Percentiles rank a stretch among this genome's conserved stretches.
Conservation (phyloP, 257 asterid genomes). For the Lycium barbarum region DNA sequence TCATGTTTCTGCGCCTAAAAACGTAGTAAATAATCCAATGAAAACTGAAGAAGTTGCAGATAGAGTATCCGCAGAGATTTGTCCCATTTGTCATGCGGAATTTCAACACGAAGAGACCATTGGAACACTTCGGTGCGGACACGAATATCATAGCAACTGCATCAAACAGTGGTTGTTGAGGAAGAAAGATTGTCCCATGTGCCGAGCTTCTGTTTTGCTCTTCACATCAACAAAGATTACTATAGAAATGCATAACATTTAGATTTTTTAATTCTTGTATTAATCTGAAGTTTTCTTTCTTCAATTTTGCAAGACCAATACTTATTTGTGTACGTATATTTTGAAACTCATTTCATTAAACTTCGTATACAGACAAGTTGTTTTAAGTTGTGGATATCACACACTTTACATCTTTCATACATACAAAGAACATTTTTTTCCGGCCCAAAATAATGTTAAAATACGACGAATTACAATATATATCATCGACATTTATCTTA, state of each 20-base stretch:
- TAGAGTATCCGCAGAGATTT: too few relatives aligned
- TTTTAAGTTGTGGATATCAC: not conserved
- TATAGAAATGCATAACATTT: not conserved
- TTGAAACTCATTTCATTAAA: not conserved
- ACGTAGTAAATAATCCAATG: not conserved
- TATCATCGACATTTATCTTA: not conserved
- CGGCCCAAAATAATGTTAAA: too few relatives aligned
- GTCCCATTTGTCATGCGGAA: too few relatives aligned
- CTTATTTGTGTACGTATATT: not conserved
- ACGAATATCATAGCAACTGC: too few relatives aligned
- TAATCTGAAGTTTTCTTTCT: not conserved
- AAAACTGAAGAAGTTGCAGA: not conserved
- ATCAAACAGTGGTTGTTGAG: too few relatives aligned
- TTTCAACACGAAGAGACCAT: too few relatives aligned
- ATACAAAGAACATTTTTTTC: not conserved
- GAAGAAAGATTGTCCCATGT: too few relatives aligned
- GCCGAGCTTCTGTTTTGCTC: not conserved
- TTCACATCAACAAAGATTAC: not conserved
- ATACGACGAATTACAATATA: too few relatives aligned
- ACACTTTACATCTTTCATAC: not conserved
- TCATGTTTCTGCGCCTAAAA: not conserved
- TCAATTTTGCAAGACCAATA: not conserved
- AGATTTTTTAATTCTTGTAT: not conserved
- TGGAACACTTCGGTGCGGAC: too few relatives aligned
- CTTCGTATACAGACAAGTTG: not conserved